Evolutionary conservation across 2,329 filamentous ascomycete genomes (phyloP).

Genomic region (Aurifilum marmelostoma): DNA sequence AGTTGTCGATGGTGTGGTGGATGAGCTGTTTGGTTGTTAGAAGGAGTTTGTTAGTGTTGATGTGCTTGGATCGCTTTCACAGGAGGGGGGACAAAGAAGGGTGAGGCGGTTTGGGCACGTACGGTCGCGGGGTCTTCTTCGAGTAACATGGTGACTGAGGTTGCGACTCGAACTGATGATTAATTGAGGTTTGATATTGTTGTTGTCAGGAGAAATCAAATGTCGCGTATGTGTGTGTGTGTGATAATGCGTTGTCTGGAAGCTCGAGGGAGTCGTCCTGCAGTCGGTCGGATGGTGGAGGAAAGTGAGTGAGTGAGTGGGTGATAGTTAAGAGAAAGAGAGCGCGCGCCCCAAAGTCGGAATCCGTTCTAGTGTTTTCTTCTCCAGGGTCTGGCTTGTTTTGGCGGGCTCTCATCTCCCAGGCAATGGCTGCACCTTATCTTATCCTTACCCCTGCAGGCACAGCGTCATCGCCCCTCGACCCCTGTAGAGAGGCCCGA

Average conservation of each 20-base stretch:
- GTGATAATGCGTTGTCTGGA: background rate
- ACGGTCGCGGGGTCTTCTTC: constrained; percentile 90
- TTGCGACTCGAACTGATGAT: background rate
- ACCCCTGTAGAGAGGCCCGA: constrained; percentile 1
- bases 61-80: background rate
- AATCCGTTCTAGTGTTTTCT: constrained; percentile 6
- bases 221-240: background rate
- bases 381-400: background rate
- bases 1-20: constrained; percentile 87
- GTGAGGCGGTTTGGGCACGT: constrained; percentile 33
- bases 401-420: constrained; percentile 1
- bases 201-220: background rate
- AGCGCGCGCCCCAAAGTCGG: background rate
- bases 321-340: background rate
- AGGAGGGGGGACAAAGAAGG: background rate
- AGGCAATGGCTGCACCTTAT: background rate
- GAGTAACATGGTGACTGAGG: constrained; percentile 74
- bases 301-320: too few species aligned
- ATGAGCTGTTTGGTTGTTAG: constrained; percentile 67
- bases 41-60: background rate
- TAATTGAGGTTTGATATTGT: background rate
- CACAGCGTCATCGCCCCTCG: constrained; percentile 10
- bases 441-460: constrained; percentile 6
- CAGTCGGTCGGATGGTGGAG: too few species aligned
- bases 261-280: background rate